Evolutionary conservation across 164 flowering plant genomes (phyloP), one percentile per base, ranked within the genome.

Genomic region (Vitis rupestris): DNA sequence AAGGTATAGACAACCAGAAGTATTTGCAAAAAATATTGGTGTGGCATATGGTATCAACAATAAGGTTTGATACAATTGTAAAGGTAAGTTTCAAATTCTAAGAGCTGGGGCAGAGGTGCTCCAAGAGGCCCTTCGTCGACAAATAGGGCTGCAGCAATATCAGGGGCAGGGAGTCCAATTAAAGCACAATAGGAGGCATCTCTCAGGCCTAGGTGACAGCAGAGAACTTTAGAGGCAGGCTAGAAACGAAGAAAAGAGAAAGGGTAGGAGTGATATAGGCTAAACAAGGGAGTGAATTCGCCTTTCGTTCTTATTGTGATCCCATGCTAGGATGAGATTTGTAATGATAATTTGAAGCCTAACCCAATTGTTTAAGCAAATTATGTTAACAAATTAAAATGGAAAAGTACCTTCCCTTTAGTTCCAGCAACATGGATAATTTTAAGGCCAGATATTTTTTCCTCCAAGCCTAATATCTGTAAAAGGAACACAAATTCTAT

Each of bases 391-490:
- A 0, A 37, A 48, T 16, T 9, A 8, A 2, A 31, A 48, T 52
- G 10, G 10, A 31, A 53, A 16, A 50, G 17, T 75, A 89, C 93
- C 93, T 89, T 89, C 58, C 93, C 93, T 80, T 89, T 89, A 16
- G 93, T 89, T 73, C 93, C 93, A 72, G 93, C 91, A 63, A 89
- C 84, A 76, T 89, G 93, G 65, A 89, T 82, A 70, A 89, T 82
- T 68, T 80, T 89, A 14, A 89, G 90, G 12, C 65, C 73, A 66
- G 72, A 60, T 31, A 87, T 72, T 10, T 74, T 64, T 15, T 83
- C 91, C 67, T 87, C 86, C 80, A 89, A 48, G 30, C 79, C 84
- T 54, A 87, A 73, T 50, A 89, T 83, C 93, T 89, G 85, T 61
- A 64, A 12, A 71, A 15, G 51, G 37, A 53, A 10, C 37, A 37